These are phyloP conservation scores for Metschnikowia lunata DNA, from an alignment of 805 yeast genomes.

Conservation along the genomic window DNA sequence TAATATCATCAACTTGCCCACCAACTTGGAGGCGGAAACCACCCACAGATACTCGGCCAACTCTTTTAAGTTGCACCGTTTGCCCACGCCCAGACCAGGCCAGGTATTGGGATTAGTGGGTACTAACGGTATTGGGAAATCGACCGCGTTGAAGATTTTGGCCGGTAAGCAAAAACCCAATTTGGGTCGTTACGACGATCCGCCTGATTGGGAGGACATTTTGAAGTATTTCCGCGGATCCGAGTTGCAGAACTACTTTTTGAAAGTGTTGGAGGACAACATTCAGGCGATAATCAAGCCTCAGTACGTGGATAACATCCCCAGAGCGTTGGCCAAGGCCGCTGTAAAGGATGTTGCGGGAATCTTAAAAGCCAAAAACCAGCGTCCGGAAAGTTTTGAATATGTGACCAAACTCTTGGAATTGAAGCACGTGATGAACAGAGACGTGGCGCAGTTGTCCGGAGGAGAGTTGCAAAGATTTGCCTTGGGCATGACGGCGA, in stretches of 20 bases:
- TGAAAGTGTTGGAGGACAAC: conserved; percentile 88
- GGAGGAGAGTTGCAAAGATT: conserved; percentile 99
- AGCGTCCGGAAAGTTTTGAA: conserved; percentile 64
- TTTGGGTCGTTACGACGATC: conserved; percentile 88
- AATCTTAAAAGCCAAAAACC: conserved; percentile 70
- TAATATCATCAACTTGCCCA: conserved; percentile 91
- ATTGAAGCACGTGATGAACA: conserved; percentile 66
- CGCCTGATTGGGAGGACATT: conserved; percentile 97
- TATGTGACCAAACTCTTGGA: conserved; percentile 67
- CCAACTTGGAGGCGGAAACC: conserved; percentile 86
- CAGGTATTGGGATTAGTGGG: conserved; percentile 98
- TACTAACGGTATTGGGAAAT: conserved; percentile 98
- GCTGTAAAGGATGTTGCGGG: conserved; percentile 84
- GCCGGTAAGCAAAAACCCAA: conserved; percentile 98
- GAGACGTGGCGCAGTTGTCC: conserved; percentile 86
- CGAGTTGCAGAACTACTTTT: conserved; percentile 93
- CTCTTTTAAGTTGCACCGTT: conserved; percentile 92
- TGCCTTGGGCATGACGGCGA: conserved; percentile 96
- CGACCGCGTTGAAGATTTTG: conserved; percentile 92
- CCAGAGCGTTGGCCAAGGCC: conserved; percentile 87
- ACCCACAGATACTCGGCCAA: conserved; percentile 98
- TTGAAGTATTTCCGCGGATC: conserved; percentile 91
- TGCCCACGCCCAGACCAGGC: conserved; percentile 98
- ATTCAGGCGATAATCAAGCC: conserved; percentile 98
- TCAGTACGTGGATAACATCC: conserved; percentile 96